Evolutionary conservation across 257 asterid species (phyloP).

Genomic region (Striga asiatica): DNA sequence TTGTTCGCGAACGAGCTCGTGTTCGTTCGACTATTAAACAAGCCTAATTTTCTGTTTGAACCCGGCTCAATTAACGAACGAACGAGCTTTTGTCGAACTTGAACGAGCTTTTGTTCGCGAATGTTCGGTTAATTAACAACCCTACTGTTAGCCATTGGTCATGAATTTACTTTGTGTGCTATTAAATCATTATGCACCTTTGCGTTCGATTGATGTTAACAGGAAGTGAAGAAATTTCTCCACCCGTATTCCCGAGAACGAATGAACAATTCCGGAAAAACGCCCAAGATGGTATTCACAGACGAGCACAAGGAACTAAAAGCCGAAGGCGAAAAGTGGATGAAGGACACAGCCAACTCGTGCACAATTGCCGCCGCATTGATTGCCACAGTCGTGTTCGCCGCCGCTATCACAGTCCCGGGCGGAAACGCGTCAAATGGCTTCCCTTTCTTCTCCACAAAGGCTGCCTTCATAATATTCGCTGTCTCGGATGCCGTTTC

Average conservation of each 20-base stretch:
- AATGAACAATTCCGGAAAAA: neutral
- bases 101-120: neutral
- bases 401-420: neutral
- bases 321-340: neutral
- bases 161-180: neutral
- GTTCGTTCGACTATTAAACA: no score
- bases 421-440: no score
- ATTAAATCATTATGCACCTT: neutral
- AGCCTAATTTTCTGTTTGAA: no score
- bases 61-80: no score
- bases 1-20: no score
- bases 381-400: neutral
- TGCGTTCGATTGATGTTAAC: neutral
- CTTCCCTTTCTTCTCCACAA: neutral
- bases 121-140: neutral
- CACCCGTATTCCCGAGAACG: neutral
- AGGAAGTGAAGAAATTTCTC: neutral
- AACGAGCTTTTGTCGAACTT: no score
- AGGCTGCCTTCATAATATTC: neutral
- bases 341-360: neutral
- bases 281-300: neutral
- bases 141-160: slow-evolving; percentile 11
- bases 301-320: neutral
- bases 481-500: neutral
- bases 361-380: neutral